Evolutionary conservation across 2,329 filamentous ascomycete species (phyloP).

Genomic region (Epichloe amarillans): DNA sequence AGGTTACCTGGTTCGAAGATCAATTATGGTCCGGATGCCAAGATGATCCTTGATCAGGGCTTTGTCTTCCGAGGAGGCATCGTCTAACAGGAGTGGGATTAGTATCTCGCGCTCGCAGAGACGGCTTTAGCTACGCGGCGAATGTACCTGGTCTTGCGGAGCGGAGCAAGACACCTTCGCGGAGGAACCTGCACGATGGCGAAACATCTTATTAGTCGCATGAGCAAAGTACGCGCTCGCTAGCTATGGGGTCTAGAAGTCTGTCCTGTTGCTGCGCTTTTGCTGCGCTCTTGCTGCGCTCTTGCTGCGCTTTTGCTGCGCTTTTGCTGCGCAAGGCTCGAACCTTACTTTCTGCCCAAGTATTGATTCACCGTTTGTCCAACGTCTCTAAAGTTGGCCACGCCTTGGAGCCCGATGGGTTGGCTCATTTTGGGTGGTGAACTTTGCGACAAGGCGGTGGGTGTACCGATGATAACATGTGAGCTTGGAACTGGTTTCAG

Average conservation of each 20-base stretch:
- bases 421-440: conserved; percentile 4
- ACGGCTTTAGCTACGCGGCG: no score
- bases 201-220: no score
- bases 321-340: neutral
- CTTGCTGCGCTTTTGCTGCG: neutral
- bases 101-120: no score
- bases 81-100: conserved; percentile 35
- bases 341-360: conserved; percentile 36
- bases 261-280: neutral
- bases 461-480: no score
- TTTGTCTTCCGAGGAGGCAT: conserved; percentile 55
- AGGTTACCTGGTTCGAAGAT: conserved; percentile 59
- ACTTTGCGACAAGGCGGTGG: no score
- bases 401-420: conserved; percentile 11
- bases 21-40: conserved; percentile 59
- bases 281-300: neutral
- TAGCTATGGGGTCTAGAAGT: neutral
- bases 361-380: conserved; percentile 51
- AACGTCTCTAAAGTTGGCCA: conserved; percentile 70
- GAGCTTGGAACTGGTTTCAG: no score
- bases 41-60: conserved; percentile 43
- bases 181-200: conserved; percentile 20
- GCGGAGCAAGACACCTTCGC: conserved; percentile 52
- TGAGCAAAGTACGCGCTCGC: no score
- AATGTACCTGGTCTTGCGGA: conserved; percentile 46